These are phyloP conservation scores for Russula sp. DNA, from an alignment of 768 basidiomycete species.

Conservation along the genomic window DNA sequence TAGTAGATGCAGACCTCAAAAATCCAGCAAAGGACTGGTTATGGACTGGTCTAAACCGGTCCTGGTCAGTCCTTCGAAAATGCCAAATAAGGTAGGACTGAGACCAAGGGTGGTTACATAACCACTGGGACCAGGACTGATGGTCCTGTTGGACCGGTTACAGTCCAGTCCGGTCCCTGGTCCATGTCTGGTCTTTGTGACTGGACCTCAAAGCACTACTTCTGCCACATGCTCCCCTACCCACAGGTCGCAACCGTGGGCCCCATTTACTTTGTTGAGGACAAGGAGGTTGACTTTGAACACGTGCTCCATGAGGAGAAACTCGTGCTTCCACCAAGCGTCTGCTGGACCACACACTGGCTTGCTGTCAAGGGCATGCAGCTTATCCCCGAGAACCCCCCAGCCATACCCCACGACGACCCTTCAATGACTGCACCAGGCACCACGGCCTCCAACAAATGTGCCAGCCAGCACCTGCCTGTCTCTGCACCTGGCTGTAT, in stretches of 20 bases:
- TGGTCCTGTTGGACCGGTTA: too few species aligned
- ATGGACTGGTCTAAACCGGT: too few species aligned
- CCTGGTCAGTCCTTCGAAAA: too few species aligned
- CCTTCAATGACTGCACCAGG: slow-evolving; percentile 32
- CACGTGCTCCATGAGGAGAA: slow-evolving; percentile 83
- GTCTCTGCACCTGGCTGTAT: too few species aligned
- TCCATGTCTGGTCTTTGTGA: too few species aligned
- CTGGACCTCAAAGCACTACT: slow-evolving; percentile 23
- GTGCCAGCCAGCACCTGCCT: slow-evolving; percentile 51
- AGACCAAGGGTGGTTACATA: too few species aligned
- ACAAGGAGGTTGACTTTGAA: slow-evolving; percentile 97
- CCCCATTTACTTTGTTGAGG: slow-evolving; percentile 87
- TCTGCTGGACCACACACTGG: slow-evolving; percentile 94
- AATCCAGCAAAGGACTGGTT: too few species aligned
- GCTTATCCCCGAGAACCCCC: slow-evolving; percentile 94
- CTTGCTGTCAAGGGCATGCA: slow-evolving; percentile 97
- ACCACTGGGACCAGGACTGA: too few species aligned
- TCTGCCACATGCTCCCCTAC: slow-evolving; percentile 46
- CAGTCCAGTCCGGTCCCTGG: too few species aligned
- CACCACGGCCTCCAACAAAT: slow-evolving; percentile 31
- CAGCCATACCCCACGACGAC: slow-evolving; percentile 56
- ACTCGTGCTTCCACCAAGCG: slow-evolving; percentile 69
- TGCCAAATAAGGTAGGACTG: too few species aligned
- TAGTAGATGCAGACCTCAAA: too few species aligned
- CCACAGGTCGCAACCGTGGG: slow-evolving; percentile 45